Percentiles rank a stretch among this genome's conserved stretches.
Conservation (phyloP, 352 stramenopile genomes). For the Salisapilia sapeloensis region DNA sequence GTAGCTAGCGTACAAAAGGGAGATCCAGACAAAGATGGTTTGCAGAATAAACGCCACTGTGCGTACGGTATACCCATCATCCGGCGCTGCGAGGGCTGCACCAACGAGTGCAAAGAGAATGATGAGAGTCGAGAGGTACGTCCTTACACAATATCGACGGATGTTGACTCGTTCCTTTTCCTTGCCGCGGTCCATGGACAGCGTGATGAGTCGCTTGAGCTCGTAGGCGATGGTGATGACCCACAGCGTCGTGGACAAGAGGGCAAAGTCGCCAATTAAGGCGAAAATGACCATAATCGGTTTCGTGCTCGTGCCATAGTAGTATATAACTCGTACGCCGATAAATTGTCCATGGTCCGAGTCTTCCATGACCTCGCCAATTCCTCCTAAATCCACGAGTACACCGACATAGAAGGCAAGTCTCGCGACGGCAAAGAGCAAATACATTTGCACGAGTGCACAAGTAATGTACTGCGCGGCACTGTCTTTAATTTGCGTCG, state of each 20-base stretch:
- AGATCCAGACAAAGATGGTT: slow-evolving; percentile 25
- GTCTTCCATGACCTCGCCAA: slow-evolving; percentile 23
- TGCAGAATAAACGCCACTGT: slow-evolving; percentile 22
- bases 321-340: slow-evolving; percentile 28
- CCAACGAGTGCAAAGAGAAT: slow-evolving; percentile 25
- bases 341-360: slow-evolving; percentile 30
- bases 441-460: slow-evolving; percentile 42
- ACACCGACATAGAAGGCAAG: slow-evolving; percentile 39
- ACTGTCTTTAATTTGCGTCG: slow-evolving; percentile 29
- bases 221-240: slow-evolving; percentile 47
- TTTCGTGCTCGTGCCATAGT: slow-evolving; percentile 11
- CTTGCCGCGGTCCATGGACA: slow-evolving; percentile 40
- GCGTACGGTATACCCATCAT: slow-evolving; percentile 13
- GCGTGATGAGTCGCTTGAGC: slow-evolving; percentile 40
- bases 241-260: slow-evolving; percentile 42
- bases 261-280: slow-evolving; percentile 35
- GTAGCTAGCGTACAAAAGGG: slow-evolving; percentile 35
- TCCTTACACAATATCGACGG: slow-evolving; percentile 24
- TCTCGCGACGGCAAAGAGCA: slow-evolving; percentile 31
- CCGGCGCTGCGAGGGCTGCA: slow-evolving; percentile 8
- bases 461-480: slow-evolving; percentile 56
- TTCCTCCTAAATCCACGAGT: slow-evolving; percentile 24
- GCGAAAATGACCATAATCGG: slow-evolving; percentile 18
- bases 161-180: slow-evolving; percentile 32
- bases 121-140: slow-evolving; percentile 11